Conservation (phyloP, 108 stramenopile species). For the Cyclostephanos tholiformis region DNA sequence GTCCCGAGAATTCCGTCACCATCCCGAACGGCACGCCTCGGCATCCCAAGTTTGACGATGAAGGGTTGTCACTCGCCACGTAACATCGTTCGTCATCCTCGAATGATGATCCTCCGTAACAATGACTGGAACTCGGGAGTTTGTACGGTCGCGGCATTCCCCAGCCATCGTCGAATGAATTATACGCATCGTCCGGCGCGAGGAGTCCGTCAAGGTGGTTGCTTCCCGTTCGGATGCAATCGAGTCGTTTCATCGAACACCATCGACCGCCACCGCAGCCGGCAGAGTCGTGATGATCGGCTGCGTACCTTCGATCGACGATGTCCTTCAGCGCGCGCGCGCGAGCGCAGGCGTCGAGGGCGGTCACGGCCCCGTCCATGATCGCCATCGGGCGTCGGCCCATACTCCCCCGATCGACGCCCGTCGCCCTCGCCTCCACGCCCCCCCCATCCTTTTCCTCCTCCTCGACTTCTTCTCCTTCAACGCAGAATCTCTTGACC, state of each 20-base stretch:
- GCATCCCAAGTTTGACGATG: neutral
- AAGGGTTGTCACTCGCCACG: neutral
- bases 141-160: conserved; percentile 24
- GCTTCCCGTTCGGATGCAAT: conserved; percentile 39
- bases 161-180: conserved; percentile 17
- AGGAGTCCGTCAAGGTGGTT: conserved; percentile 31
- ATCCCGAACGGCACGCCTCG: conserved; percentile 45
- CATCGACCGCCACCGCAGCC: no score
- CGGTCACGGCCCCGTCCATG: conserved; percentile 31
- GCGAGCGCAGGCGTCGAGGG: conserved; percentile 34
- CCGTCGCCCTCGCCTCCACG: neutral
- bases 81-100: neutral
- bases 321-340: conserved; percentile 5
- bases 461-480: neutral
- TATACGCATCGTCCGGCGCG: conserved; percentile 13
- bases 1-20: conserved; percentile 51
- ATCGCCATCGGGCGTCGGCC: conserved; percentile 15
- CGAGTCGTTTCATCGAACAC: neutral
- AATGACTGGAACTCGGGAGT: conserved; percentile 1
- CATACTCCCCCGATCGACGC: neutral
- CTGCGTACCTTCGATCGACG: neutral
- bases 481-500: conserved; percentile 19
- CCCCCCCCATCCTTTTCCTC: neutral
- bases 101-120: neutral
- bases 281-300: no score